Evolutionary conservation across 371 early-diverging fungal species (phyloP), one percentile per base, ranked within the genome.

Genomic region (Fennellomyces sp.): DNA sequence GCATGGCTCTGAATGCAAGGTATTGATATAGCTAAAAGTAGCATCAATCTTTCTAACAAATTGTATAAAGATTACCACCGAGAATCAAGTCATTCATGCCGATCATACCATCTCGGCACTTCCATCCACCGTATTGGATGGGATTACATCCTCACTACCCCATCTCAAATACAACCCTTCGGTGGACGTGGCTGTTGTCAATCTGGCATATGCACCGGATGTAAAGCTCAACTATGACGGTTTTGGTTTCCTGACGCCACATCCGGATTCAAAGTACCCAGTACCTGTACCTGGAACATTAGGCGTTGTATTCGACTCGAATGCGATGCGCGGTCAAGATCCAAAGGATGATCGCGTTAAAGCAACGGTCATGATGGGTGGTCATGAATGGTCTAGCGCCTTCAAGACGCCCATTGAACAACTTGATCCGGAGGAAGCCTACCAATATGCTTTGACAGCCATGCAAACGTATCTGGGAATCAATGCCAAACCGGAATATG

Each of bases 361-460:
- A 29, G 55, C 94, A 11, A 97, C 96, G 0, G 94, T 88, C 27
- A 96, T 97, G 97, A 80, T 97, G 45, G 97, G 97, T 54, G 97
- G 97, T 1, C 83, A 90, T 52, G 75, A 80, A 54, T 95, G 93
- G 80, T 52, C 75, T 4, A 71, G 82, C 26, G 68, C 75, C 4
- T 81, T 81, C 56, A 47, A 61, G 1, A 52, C 52, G 2, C 58
- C 75, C 2, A 65, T 73, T 5, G 66, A 66, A 2, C 55, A 66
- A 33, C 30, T 71, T 1, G 75, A 76, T 51, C 73, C 74, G 28
- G 39, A 68, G 0, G 60, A 60, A 1, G 78, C 71, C 0, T 58
- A 63, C 33, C 29, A 42, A 1, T 23, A 58, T 15, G 71, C 81
- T 7, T 26, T 66, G 10, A 68, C 76, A 27, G 76, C 81, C 1